Percentiles rank a stretch among this genome's conserved stretches.
These are phyloP conservation scores for Aristolochia fimbriata DNA, from an alignment of 164 flowering plant species.

Conservation along the genomic window DNA sequence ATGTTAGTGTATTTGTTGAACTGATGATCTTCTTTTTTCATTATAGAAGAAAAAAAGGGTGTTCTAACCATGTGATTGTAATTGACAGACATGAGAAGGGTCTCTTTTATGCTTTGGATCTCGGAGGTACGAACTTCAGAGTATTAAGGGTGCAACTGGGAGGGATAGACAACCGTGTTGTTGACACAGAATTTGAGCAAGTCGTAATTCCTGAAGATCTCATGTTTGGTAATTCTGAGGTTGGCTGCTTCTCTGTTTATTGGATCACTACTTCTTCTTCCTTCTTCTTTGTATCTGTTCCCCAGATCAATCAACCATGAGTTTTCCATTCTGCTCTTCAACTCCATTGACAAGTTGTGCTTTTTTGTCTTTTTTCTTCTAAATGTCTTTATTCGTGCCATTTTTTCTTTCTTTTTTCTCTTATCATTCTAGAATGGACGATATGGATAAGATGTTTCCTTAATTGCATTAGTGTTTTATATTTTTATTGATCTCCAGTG, in stretches of 20 bases:
- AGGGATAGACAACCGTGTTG: conserved; percentile 54
- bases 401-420: too few species aligned
- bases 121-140: conserved; percentile 91
- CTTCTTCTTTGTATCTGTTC: too few species aligned
- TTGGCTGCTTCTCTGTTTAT: conserved; percentile 9
- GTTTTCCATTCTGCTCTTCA: not conserved
- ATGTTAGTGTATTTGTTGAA: not conserved
- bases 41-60: not conserved
- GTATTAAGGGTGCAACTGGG: conserved; percentile 80
- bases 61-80: too few species aligned
- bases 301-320: too few species aligned
- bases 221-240: conserved; percentile 84
- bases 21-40: not conserved
- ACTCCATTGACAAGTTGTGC: not conserved
- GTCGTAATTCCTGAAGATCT: conserved; percentile 70
- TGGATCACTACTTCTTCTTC: not conserved
- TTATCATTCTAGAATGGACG: too few species aligned
- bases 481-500: not conserved
- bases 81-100: conserved; percentile 69
- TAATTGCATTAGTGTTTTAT: too few species aligned
- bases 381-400: too few species aligned
- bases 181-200: conserved; percentile 67
- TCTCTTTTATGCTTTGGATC: conserved; percentile 81
- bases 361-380: not conserved
- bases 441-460: too few species aligned